Percentiles rank a stretch among this genome's conserved stretches.
Conservation (phyloP, 805 yeast species). For the Cyberlindnera xishuangbannaensis region DNA sequence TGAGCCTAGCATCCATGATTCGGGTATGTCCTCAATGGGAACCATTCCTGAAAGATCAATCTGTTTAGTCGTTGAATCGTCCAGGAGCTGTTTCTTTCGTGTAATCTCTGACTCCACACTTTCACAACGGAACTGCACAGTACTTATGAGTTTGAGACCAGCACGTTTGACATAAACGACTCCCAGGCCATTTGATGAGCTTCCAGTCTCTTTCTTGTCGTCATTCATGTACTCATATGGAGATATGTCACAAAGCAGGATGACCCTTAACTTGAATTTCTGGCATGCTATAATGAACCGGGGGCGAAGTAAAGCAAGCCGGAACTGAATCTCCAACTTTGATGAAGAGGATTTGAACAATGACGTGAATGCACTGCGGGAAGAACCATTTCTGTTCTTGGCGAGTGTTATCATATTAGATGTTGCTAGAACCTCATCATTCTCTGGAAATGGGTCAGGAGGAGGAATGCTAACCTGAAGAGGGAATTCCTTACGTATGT, state of each 20-base stretch:
- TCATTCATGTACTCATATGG: slow-evolving; percentile 3
- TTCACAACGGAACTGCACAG: background rate
- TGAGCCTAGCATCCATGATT: slow-evolving; percentile 1
- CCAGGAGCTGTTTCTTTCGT: background rate
- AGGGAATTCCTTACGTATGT: slow-evolving; percentile 5
- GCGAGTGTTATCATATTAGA: slow-evolving; percentile 2
- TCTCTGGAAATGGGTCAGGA: slow-evolving; percentile 8
- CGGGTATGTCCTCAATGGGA: background rate
- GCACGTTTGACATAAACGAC: slow-evolving; percentile 2
- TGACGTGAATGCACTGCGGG: background rate
- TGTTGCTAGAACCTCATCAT: slow-evolving; percentile 5
- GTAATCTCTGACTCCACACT: background rate
- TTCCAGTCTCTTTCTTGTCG: background rate
- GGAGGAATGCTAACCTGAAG: slow-evolving; percentile 6
- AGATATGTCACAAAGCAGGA: slow-evolving; percentile 1
- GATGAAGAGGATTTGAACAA: slow-evolving; percentile 1
- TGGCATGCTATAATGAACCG: slow-evolving; percentile 3
- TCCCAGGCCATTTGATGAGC: slow-evolving; percentile 3
- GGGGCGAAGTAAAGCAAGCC: slow-evolving; percentile 3
- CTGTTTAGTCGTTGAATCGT: background rate
- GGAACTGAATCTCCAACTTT: slow-evolving; percentile 1
- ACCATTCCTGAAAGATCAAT: slow-evolving; percentile 4
- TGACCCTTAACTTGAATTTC: background rate
- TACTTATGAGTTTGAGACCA: slow-evolving; percentile 1
- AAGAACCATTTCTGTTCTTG: slow-evolving; percentile 5